Evolutionary conservation across 1,284 basidiomycete genomes (phyloP), one percentile per base, ranked within the genome.

Genomic region (Naganishia albida): DNA sequence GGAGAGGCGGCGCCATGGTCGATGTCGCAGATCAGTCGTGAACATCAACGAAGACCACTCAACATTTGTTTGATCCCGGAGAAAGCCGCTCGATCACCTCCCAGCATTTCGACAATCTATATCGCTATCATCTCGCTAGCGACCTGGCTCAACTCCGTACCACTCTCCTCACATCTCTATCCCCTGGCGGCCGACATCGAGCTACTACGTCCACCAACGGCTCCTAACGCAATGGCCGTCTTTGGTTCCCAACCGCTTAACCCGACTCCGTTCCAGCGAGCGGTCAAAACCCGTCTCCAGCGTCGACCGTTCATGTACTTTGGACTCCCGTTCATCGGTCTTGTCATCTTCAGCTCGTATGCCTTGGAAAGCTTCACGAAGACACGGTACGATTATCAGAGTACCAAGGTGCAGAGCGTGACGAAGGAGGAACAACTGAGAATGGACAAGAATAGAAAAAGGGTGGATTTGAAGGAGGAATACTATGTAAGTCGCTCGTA

Each of bases 391-490:
- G 93, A 96, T 74, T 80, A 91, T 70, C 88, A 93, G 53, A 87
- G 89, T 71, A 84, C 88, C 75, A 91, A 88, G 74, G 85, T 91
- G 34, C 84, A 86, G 72, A 83, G 85, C 78, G 89, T 87, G 68
- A 84, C 85, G 39, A 88, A 88, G 72, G 90, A 96, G 77, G 88
- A 96, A 72, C 89, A 91, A 72, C 81, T 96, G 50, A 85, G 88
- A 3, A 83, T 97, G 78, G 84, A 87, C 70, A 87, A 85, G 79
- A 85, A 88, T 54, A 83, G 90, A 77, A 90, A 89, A 80, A 89
- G 87, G 81, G 87, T 98, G 66, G 93, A 98, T 77, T 88, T 97
- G 26, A 81, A 91, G 55, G 94, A 97, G 77, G 95, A 97, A 77
- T 98, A 98, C 80, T 98, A 89, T 75, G 92, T 94, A 80, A 78